These are phyloP conservation scores for Eucalyptus curtisii DNA, from an alignment of 345 rosid genomes.

Conservation along the genomic window DNA sequence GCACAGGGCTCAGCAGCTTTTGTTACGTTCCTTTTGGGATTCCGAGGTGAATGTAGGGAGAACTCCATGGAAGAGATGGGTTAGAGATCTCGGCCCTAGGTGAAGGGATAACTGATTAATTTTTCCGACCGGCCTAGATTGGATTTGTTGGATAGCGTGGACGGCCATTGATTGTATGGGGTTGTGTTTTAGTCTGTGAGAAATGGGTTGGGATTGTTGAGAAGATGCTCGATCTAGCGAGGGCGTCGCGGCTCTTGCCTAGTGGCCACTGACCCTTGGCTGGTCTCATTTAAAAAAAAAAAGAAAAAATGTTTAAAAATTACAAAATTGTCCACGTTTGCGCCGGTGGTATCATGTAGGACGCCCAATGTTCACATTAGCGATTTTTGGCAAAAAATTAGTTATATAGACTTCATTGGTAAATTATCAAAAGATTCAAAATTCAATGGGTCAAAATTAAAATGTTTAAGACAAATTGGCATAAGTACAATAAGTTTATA, in stretches of 20 bases:
- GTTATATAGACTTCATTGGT: neutral
- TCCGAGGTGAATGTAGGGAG: neutral
- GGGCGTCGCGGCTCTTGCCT: rapidly evolving
- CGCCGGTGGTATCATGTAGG: rapidly evolving
- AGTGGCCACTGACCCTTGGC: rapidly evolving
- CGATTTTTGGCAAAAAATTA: too few species aligned
- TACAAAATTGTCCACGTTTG: rapidly evolving
- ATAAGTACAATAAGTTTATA: too few species aligned
- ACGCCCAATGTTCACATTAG: rapidly evolving
- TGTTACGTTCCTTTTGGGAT: neutral
- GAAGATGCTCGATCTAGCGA: neutral
- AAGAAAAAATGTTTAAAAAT: too few species aligned
- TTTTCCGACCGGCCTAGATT: neutral
- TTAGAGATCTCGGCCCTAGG: neutral
- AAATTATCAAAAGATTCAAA: too few species aligned
- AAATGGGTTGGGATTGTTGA: neutral
- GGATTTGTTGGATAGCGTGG: neutral
- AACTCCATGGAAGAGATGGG: neutral
- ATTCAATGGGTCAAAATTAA: rapidly evolving
- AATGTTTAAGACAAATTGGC: rapidly evolving
- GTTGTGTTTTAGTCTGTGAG: neutral
- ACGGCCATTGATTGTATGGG: neutral
- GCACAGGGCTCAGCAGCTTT: neutral
- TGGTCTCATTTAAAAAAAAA: rapidly evolving
- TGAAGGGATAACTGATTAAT: neutral